These are phyloP conservation scores for Mycotypha africana DNA, from an alignment of 371 early-diverging fungal genomes.

Conservation along the genomic window DNA sequence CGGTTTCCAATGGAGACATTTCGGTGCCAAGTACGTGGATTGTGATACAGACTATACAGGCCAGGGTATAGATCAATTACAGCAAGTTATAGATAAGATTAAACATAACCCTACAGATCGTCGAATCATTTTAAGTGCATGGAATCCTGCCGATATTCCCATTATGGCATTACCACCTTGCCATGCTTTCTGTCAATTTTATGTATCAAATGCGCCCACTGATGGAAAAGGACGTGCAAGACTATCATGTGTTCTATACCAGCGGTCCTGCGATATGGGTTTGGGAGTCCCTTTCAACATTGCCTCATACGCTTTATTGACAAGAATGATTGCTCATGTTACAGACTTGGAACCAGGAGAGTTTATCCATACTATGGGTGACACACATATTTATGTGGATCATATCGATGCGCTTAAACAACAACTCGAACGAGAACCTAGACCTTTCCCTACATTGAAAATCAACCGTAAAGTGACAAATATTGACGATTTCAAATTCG, in stretches of 20 bases:
- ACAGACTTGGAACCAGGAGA: constrained; percentile 85
- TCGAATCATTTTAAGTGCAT: constrained; percentile 95
- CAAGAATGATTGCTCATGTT: constrained; percentile 92
- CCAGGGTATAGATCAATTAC: constrained; percentile 95
- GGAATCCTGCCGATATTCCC: constrained; percentile 92
- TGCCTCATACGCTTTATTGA: constrained; percentile 95
- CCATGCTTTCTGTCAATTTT: constrained; percentile 94
- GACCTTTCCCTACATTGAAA: constrained; percentile 81
- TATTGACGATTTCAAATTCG: constrained; percentile 84
- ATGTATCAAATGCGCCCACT: constrained; percentile 65
- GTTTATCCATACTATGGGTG: constrained; percentile 96
- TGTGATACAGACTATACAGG: constrained; percentile 90
- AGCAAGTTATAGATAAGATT: constrained; percentile 85
- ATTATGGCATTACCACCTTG: constrained; percentile 96
- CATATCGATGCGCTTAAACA: constrained; percentile 87
- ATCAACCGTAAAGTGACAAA: constrained; percentile 58
- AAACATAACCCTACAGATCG: constrained; percentile 87
- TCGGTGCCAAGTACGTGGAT: constrained; percentile 93
- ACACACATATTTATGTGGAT: constrained; percentile 96
- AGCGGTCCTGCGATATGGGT: constrained; percentile 98
- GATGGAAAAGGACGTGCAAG: constrained; percentile 38
- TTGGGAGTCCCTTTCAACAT: constrained; percentile 99
- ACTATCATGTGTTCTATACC: constrained; percentile 96
- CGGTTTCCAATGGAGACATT: constrained; percentile 99
- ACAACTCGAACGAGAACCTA: constrained; percentile 84